Conservation (phyloP, 768 basidiomycete species). For the Hirschioporus abietinus region DNA sequence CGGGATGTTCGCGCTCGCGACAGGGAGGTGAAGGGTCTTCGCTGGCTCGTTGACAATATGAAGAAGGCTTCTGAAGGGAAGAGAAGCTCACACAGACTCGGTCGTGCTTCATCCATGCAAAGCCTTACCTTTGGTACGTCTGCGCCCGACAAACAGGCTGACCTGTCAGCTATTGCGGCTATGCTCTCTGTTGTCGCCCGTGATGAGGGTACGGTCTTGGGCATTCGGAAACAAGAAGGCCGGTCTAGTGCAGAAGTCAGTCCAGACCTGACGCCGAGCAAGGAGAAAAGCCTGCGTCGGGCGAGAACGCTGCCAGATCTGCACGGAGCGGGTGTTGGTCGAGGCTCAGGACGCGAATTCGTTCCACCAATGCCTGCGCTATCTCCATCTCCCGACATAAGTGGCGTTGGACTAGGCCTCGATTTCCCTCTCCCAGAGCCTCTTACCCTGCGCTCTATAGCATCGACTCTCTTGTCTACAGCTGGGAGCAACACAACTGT, state of each 20-base stretch:
- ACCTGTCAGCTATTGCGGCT: neutral
- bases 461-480: constrained; percentile 1
- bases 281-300: neutral
- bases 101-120: neutral
- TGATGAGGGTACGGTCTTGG: neutral
- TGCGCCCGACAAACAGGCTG: neutral
- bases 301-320: neutral
- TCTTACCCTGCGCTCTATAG: neutral
- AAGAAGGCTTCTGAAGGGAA: neutral
- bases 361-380: neutral
- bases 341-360: neutral
- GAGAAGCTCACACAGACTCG: neutral
- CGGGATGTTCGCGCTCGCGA: neutral
- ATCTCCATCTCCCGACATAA: neutral
- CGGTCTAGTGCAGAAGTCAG: neutral
- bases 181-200: neutral
- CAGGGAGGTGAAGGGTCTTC: constrained; percentile 1
- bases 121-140: neutral
- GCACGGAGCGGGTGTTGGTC: neutral
- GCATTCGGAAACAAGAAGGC: neutral
- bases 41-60: neutral
- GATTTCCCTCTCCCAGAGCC: constrained; percentile 2
- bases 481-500: neutral
- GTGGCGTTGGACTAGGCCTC: neutral
- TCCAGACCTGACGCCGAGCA: neutral